Evolutionary conservation across 1,284 basidiomycete genomes (phyloP).

Genomic region (Stygiomarasmius scandens): DNA sequence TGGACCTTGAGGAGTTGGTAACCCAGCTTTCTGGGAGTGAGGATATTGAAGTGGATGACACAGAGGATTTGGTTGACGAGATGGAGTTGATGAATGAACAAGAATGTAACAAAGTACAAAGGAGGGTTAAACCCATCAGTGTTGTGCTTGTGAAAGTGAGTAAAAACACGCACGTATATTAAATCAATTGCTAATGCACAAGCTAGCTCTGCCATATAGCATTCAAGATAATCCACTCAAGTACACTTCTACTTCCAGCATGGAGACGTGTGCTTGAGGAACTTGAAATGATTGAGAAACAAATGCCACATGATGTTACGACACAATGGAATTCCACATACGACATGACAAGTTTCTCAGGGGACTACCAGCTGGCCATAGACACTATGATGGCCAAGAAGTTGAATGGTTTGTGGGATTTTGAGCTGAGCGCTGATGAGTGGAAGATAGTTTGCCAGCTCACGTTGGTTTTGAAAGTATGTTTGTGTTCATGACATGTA

Average conservation of each 20-base stretch:
- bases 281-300: too few relatives aligned
- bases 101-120: too few relatives aligned
- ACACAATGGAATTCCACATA: constrained; percentile 26
- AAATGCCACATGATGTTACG: constrained; percentile 6
- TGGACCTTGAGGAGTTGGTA: too few relatives aligned
- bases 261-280: too few relatives aligned
- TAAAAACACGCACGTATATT: too few relatives aligned
- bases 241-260: too few relatives aligned
- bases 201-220: too few relatives aligned
- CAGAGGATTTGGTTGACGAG: constrained; percentile 20
- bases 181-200: too few relatives aligned
- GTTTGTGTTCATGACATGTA: background rate
- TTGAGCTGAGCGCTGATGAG: constrained; percentile 17
- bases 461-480: constrained; percentile 16
- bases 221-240: too few relatives aligned
- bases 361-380: constrained; percentile 15
- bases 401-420: constrained; percentile 14
- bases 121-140: too few relatives aligned
- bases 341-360: constrained; percentile 15
- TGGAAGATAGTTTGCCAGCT: constrained; percentile 21
- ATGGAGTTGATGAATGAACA: constrained; percentile 7
- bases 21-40: too few relatives aligned
- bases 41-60: background rate
- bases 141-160: too few relatives aligned
- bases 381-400: constrained; percentile 3